phyloP scores from a whole-genome alignment of 768 basidiomycete genomes.

The Psilocybe sp. region DNA sequence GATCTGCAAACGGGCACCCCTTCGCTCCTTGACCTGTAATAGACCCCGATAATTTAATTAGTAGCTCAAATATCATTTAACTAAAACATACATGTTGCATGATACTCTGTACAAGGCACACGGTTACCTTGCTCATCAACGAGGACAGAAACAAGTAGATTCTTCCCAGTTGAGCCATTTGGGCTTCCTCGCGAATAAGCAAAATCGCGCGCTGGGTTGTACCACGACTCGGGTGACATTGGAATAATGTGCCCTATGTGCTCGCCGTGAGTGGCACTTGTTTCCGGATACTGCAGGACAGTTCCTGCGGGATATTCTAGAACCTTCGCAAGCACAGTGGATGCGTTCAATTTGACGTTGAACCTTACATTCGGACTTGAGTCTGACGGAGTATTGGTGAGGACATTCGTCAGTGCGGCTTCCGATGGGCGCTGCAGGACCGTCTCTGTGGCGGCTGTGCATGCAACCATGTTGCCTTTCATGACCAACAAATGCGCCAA shows the following conservation, averaged over 20 bases:
- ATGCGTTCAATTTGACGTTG: too few relatives aligned
- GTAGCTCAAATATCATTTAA: not conserved
- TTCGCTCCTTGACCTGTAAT: slow-evolving; percentile 5
- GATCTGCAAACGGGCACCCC: not conserved
- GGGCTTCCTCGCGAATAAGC: slow-evolving; percentile 6
- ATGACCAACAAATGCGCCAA: too few relatives aligned
- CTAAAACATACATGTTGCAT: slow-evolving; percentile 1
- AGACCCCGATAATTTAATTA: not conserved
- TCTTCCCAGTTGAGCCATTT: not conserved
- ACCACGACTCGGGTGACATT: not conserved
- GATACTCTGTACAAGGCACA: not conserved
- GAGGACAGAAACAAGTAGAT: not conserved
- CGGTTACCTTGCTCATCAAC: not conserved
- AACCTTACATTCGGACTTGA: too few relatives aligned
- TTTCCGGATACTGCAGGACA: too few relatives aligned
- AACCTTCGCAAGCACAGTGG: too few relatives aligned
- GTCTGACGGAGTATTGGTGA: too few relatives aligned
- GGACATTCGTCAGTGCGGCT: too few relatives aligned
- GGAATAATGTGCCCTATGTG: not conserved
- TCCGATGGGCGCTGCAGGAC: too few relatives aligned
- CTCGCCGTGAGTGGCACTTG: too few relatives aligned
- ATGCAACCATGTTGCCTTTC: too few relatives aligned
- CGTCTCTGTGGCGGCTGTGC: too few relatives aligned
- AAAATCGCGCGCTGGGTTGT: slow-evolving; percentile 3
- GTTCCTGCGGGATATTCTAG: too few relatives aligned